A percentile compares a stretch with the other conserved stretches of the same genome.
Evolutionary conservation across 2,329 filamentous ascomycete genomes (phyloP).

Genomic region (Ceratocystis cacaofunesta): DNA sequence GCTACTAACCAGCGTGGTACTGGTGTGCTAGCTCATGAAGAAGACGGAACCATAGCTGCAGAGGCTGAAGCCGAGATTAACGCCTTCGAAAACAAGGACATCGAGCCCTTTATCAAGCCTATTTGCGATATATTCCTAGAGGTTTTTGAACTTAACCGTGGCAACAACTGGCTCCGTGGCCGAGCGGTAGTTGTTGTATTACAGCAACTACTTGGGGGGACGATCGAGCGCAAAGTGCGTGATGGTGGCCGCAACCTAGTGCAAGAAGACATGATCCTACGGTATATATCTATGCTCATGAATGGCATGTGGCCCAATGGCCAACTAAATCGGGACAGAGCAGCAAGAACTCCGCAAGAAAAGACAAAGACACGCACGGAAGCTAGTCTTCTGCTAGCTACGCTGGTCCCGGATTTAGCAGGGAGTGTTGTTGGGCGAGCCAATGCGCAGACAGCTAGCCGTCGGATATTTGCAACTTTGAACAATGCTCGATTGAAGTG

Average conservation of each 20-base stretch:
- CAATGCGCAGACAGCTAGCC: constrained; percentile 81
- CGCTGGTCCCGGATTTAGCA: constrained; percentile 77
- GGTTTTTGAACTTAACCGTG: constrained; percentile 82
- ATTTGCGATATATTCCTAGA: constrained; percentile 97
- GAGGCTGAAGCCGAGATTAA: constrained; percentile 91
- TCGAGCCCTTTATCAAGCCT: constrained; percentile 93
- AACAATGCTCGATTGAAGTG: constrained; percentile 87
- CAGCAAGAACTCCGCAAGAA: constrained; percentile 51
- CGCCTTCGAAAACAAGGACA: constrained; percentile 77
- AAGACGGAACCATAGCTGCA: constrained; percentile 37
- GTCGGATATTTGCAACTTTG: constrained; percentile 75
- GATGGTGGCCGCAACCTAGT: constrained; percentile 62
- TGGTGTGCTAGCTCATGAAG: constrained; percentile 34
- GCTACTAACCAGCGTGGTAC: constrained; percentile 49
- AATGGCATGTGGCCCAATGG: constrained; percentile 73
- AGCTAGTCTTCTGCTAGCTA: constrained; percentile 76
- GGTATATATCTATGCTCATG: constrained; percentile 58
- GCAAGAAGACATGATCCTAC: constrained; percentile 63
- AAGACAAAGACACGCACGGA: constrained; percentile 71
- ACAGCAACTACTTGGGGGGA: constrained; percentile 87
- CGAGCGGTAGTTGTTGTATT: constrained; percentile 91
- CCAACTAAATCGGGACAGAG: constrained; percentile 33
- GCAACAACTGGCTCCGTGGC: constrained; percentile 93
- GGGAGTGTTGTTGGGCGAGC: constrained; percentile 83
- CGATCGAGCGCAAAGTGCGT: constrained; percentile 87